Evolutionary conservation across 225 moss, liverwort and hornwort genomes (phyloP).

Genomic region (Rhytidiadelphus loreus): DNA sequence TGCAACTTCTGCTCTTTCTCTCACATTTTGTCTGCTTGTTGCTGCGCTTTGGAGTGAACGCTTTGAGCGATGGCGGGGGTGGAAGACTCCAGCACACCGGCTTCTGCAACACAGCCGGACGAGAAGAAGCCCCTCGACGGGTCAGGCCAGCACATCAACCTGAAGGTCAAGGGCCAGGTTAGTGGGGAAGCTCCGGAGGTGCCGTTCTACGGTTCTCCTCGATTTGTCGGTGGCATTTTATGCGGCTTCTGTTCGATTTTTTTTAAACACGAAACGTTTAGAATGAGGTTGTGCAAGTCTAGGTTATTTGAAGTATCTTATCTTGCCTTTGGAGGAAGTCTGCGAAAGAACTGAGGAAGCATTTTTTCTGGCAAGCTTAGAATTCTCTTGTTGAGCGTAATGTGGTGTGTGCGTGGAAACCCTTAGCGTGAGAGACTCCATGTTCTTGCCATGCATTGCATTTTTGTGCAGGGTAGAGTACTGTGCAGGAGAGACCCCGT

Average conservation of each 20-base stretch:
- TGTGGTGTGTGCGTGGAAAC: not conserved
- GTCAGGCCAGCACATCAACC: constrained; percentile 61
- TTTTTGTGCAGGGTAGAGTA: not conserved
- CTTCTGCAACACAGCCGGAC: constrained; percentile 30
- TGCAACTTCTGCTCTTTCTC: not conserved
- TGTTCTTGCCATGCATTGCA: not conserved
- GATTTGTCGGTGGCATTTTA: not conserved
- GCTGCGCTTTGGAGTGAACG: not conserved
- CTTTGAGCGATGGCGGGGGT: constrained; percentile 48
- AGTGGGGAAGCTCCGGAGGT: not conserved
- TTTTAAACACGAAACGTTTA: not conserved
- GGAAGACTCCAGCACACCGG: constrained; percentile 60
- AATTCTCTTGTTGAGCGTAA: not conserved
- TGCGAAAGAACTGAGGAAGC: not conserved
- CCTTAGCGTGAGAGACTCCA: not conserved
- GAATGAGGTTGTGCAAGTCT: not conserved
- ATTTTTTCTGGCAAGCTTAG: not conserved
- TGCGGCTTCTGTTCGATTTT: not conserved
- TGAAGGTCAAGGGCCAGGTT: constrained; percentile 92
- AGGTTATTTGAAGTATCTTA: not conserved
- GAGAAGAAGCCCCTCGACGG: constrained; percentile 90
- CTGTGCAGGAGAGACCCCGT: not conserved
- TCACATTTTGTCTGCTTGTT: not conserved
- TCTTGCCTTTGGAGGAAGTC: not conserved
- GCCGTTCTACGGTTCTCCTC: not conserved